Conservation (phyloP, 768 basidiomycete species). For the Rhizopogon rudus region DNA sequence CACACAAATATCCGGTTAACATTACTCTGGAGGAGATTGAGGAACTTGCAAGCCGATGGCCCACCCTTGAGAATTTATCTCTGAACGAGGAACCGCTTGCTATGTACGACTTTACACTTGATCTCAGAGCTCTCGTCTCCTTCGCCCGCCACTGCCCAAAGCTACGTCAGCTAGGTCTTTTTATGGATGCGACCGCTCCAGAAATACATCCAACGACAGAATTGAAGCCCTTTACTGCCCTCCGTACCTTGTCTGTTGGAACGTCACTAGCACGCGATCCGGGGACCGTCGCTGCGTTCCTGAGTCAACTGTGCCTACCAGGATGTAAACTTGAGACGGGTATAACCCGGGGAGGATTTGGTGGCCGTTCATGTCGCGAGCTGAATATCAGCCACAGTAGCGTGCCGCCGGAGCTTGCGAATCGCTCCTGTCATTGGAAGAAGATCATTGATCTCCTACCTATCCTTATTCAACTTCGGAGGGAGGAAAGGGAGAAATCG, state of each 20-base stretch:
- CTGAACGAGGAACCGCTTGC: constrained; percentile 44
- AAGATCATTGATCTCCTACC: constrained; percentile 40
- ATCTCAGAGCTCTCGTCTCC: constrained; percentile 33
- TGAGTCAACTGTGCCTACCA: constrained; percentile 48
- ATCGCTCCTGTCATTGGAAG: constrained; percentile 34
- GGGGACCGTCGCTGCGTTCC: constrained; percentile 43
- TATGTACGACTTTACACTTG: constrained; percentile 20
- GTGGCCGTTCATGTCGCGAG: constrained; percentile 6
- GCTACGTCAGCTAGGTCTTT: constrained; percentile 31
- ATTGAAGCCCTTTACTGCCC: constrained; percentile 16
- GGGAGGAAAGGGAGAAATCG: constrained; percentile 38
- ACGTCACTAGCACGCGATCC: constrained; percentile 43
- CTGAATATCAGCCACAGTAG: neutral
- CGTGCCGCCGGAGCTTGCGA: constrained; percentile 7
- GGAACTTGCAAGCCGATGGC: constrained; percentile 40
- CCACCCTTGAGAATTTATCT: constrained; percentile 36
- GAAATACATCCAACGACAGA: constrained; percentile 8
- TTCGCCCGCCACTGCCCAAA: constrained; percentile 37
- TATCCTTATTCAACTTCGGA: constrained; percentile 37
- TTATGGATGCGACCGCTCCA: constrained; percentile 27
- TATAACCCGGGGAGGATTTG: constrained; percentile 39
- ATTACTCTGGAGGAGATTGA: constrained; percentile 41
- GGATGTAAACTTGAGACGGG: constrained; percentile 39
- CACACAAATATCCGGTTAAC: constrained; percentile 25
- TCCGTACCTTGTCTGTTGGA: constrained; percentile 38